A percentile compares a stretch with the other conserved stretches of the same genome.
These are phyloP conservation scores for Arctium minus DNA, from an alignment of 129 eudicot genomes.

Conservation along the genomic window DNA sequence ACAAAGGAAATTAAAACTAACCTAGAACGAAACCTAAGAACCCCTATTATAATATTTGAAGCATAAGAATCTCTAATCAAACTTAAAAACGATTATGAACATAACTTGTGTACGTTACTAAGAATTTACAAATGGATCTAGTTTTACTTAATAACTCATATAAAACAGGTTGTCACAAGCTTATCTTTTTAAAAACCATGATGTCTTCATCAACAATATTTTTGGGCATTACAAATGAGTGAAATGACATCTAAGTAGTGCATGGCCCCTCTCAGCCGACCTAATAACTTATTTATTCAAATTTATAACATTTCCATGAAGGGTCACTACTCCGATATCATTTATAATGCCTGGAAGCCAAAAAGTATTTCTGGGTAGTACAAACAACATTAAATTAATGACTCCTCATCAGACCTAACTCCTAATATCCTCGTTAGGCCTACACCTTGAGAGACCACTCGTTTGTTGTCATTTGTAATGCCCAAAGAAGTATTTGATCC, in stretches of 20 bases:
- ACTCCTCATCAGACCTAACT: not conserved
- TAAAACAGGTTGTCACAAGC: not conserved
- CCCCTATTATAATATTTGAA: too few species aligned
- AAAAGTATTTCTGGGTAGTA: not conserved
- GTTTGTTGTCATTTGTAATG: not conserved
- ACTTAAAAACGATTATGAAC: not conserved
- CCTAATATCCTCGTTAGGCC: not conserved
- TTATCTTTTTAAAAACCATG: not conserved
- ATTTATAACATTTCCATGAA: not conserved
- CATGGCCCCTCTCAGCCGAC: not conserved
- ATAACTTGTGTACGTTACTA: not conserved
- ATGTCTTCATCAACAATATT: not conserved
- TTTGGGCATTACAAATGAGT: not conserved
- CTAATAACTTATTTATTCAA: not conserved
- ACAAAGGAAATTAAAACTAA: not conserved
- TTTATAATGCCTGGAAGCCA: not conserved
- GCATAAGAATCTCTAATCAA: not conserved
- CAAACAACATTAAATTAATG: conserved; percentile 6
- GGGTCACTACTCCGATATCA: not conserved
- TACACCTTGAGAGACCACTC: not conserved
- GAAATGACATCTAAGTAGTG: not conserved
- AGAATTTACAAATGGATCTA: not conserved
- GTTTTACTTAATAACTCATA: not conserved
- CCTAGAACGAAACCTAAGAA: not conserved
- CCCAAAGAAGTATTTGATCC: not conserved